phyloP scores from a whole-genome alignment of 2,329 filamentous ascomycete genomes.

The Trichoderma koningii region DNA sequence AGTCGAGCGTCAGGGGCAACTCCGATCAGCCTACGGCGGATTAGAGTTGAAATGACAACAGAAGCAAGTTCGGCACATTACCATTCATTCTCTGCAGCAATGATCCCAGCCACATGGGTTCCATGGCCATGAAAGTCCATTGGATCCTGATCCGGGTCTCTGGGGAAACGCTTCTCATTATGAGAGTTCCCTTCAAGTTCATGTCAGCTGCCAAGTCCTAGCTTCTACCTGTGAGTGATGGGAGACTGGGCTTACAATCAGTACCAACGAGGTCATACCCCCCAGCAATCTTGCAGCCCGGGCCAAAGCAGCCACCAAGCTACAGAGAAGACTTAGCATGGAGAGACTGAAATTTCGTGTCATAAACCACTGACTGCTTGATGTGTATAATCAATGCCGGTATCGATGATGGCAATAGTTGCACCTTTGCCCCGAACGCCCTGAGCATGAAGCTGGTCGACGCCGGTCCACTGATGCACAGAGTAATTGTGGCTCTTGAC shows the following conservation, averaged over 20 bases:
- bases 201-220: not conserved
- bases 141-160: conserved; percentile 38
- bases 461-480: conserved; percentile 44
- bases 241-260: conserved; percentile 34
- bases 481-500: conserved; percentile 37
- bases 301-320: conserved; percentile 46
- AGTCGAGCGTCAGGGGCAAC: conserved; percentile 50
- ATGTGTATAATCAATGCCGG: conserved; percentile 46
- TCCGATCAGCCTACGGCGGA: conserved; percentile 42
- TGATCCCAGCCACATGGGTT: conserved; percentile 48
- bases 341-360: not conserved
- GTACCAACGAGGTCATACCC: conserved; percentile 44
- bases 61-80: not conserved
- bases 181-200: conserved; percentile 36
- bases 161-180: conserved; percentile 37
- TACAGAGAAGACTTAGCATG: conserved; percentile 24
- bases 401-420: conserved; percentile 45
- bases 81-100: conserved; percentile 48
- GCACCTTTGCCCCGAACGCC: conserved; percentile 44
- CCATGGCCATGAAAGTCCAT: conserved; percentile 33
- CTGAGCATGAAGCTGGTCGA: conserved; percentile 42
- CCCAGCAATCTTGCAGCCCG: conserved; percentile 43
- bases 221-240: no score
- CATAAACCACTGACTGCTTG: conserved; percentile 36
- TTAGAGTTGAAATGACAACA: not conserved